Percentiles rank a stretch among this genome's conserved stretches.
These are phyloP conservation scores for Russula virescens DNA, from an alignment of 768 basidiomycete genomes.

Conservation along the genomic window DNA sequence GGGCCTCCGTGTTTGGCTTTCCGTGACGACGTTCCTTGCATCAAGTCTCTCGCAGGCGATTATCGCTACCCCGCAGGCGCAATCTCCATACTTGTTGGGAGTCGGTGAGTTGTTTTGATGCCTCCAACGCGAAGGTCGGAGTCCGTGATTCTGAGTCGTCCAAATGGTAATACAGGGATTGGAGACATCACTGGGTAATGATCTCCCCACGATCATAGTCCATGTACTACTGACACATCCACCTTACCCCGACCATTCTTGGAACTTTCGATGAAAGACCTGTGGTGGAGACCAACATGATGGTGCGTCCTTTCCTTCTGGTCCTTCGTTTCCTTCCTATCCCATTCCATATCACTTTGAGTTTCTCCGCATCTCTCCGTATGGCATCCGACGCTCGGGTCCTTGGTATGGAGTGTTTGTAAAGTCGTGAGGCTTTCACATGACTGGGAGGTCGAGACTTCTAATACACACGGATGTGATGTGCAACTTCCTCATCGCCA, in stretches of 20 bases:
- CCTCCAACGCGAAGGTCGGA: background rate
- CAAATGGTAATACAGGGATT: conserved; percentile 40
- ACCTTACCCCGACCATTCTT: background rate
- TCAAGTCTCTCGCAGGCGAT: conserved; percentile 31
- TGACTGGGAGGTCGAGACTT: background rate
- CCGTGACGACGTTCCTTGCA: conserved; percentile 5
- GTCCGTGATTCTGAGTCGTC: conserved; percentile 2
- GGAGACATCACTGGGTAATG: conserved; percentile 70
- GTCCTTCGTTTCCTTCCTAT: background rate
- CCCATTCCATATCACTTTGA: background rate
- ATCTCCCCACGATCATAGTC: background rate
- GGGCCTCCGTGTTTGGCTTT: conserved; percentile 4
- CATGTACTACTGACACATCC: background rate
- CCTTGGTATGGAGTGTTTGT: background rate
- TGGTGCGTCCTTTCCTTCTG: conserved; percentile 39
- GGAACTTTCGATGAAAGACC: conserved; percentile 40
- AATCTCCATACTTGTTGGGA: conserved; percentile 44
- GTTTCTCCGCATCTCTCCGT: background rate
- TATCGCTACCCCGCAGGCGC: conserved; percentile 30
- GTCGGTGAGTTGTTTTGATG: conserved; percentile 39
- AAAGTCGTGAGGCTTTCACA: background rate
- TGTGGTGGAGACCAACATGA: conserved; percentile 80
- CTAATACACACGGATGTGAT: background rate
- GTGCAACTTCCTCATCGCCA: background rate
- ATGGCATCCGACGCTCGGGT: background rate